A percentile compares a stretch with the other conserved stretches of the same genome.
Evolutionary conservation across 208 protist genomes (phyloP).

Genomic region (Trypanosoma cruzi): DNA sequence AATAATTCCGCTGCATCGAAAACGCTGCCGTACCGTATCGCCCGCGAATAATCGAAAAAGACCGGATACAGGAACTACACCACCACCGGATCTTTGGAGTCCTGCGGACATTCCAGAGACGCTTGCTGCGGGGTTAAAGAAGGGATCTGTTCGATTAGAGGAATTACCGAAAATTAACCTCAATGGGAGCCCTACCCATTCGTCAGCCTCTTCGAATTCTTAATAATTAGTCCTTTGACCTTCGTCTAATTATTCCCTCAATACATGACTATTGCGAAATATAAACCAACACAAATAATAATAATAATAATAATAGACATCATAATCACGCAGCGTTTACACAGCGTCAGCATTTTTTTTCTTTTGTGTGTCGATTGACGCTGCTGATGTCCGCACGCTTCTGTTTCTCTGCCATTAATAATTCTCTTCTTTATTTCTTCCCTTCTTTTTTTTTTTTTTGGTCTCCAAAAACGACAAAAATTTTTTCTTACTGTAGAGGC

Average conservation of each 20-base stretch:
- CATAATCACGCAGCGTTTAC: too few relatives aligned
- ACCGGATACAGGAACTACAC: background rate
- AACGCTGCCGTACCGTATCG: constrained; percentile 1
- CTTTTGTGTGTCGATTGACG: too few relatives aligned
- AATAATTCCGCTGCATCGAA: constrained; percentile 9
- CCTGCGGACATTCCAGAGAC: constrained; percentile 8
- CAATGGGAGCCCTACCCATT: background rate
- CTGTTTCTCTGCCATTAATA: too few relatives aligned
- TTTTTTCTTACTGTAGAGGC: background rate
- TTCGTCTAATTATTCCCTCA: too few relatives aligned
- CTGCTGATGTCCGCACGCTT: too few relatives aligned
- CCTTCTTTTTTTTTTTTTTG: too few relatives aligned
- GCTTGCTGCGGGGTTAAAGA: constrained; percentile 6
- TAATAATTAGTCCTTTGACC: background rate
- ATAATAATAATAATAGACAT: too few relatives aligned
- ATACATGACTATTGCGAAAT: too few relatives aligned
- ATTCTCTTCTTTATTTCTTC: too few relatives aligned
- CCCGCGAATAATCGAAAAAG: background rate
- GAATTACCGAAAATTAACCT: constrained; percentile 23
- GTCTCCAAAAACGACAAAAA: background rate
- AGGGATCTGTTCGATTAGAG: constrained; percentile 8
- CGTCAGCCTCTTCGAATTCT: constrained; percentile 14
- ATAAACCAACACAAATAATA: too few relatives aligned
- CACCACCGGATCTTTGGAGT: constrained; percentile 8
- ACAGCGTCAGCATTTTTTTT: too few relatives aligned